Conservation (phyloP, 2,329 filamentous ascomycete species). For the Berkeleyomyces rouxiae region DNA sequence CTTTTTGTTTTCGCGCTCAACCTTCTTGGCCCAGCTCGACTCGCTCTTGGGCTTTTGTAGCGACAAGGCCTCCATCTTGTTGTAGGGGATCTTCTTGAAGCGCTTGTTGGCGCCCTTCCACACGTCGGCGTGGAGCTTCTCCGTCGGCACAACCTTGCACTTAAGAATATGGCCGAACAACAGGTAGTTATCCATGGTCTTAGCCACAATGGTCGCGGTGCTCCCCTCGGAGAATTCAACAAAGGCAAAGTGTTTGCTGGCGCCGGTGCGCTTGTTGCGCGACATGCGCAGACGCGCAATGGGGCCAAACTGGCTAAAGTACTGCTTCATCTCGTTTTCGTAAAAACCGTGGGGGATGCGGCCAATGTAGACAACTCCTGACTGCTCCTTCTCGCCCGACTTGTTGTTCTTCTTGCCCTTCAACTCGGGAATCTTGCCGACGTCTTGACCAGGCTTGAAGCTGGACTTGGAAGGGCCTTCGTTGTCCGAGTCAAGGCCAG, state of each 20-base stretch:
- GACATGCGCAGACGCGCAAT: constrained; percentile 68
- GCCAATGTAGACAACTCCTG: constrained; percentile 78
- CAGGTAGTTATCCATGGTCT: constrained; percentile 96
- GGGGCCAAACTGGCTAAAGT: constrained; percentile 83
- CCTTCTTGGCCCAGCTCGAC: constrained; percentile 61
- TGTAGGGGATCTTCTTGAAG: constrained; percentile 78
- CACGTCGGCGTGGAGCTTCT: constrained; percentile 61
- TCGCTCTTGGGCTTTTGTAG: constrained; percentile 58
- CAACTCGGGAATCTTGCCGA: constrained; percentile 34
- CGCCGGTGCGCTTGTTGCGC: constrained; percentile 80
- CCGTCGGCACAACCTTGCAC: constrained; percentile 60
- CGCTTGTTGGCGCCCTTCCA: constrained; percentile 84
- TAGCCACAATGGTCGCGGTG: constrained; percentile 74
- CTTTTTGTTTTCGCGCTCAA: constrained; percentile 55
- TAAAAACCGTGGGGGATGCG: constrained; percentile 90
- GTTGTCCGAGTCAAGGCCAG: constrained; percentile 29
- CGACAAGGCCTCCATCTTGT: constrained; percentile 63
- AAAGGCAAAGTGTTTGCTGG: constrained; percentile 87
- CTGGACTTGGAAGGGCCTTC: constrained; percentile 21
- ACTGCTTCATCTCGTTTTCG: constrained; percentile 84
- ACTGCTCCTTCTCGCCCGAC: constrained; percentile 30
- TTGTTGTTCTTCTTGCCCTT: constrained; percentile 27
- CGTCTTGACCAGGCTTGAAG: constrained; percentile 33
- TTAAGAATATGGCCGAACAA: constrained; percentile 89
- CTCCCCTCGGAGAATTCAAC: constrained; percentile 70